phyloP scores from a whole-genome alignment of 2,329 filamentous ascomycete species.

The Microcyclospora pomicola region DNA sequence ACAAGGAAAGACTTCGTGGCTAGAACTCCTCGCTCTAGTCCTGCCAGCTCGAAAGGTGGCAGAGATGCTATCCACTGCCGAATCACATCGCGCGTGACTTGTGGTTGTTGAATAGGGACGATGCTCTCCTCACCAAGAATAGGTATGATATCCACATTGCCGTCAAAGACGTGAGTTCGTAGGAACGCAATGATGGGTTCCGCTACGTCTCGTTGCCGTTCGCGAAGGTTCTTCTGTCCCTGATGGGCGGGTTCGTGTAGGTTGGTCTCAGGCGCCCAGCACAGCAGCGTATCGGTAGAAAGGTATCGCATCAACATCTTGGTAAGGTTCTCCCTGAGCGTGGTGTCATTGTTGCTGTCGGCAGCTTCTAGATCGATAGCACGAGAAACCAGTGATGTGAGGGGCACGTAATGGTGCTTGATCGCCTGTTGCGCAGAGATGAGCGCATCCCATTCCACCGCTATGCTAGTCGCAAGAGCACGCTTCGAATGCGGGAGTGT shows the following conservation, averaged over 20 bases:
- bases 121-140: constrained; percentile 71
- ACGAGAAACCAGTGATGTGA: constrained; percentile 73
- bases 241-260: constrained; percentile 37
- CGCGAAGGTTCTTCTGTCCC: constrained; percentile 43
- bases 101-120: constrained; percentile 57
- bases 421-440: constrained; percentile 70
- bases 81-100: constrained; percentile 63
- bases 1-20: constrained; percentile 78
- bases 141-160: constrained; percentile 55
- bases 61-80: constrained; percentile 62
- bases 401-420: constrained; percentile 73
- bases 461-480: constrained; percentile 70
- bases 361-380: constrained; percentile 67
- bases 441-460: constrained; percentile 84
- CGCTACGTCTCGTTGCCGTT: constrained; percentile 57
- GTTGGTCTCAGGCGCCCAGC: constrained; percentile 58
- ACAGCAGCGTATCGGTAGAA: constrained; percentile 81
- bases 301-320: constrained; percentile 68
- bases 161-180: constrained; percentile 65
- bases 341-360: constrained; percentile 39
- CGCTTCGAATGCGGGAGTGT: constrained; percentile 61
- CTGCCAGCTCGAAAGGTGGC: constrained; percentile 68
- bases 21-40: constrained; percentile 67
- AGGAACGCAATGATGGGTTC: constrained; percentile 59
- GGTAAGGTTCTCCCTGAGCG: constrained; percentile 50